Evolutionary conservation across 202 grass and related monocot genomes (phyloP).

Genomic region (Setaria viridis): DNA sequence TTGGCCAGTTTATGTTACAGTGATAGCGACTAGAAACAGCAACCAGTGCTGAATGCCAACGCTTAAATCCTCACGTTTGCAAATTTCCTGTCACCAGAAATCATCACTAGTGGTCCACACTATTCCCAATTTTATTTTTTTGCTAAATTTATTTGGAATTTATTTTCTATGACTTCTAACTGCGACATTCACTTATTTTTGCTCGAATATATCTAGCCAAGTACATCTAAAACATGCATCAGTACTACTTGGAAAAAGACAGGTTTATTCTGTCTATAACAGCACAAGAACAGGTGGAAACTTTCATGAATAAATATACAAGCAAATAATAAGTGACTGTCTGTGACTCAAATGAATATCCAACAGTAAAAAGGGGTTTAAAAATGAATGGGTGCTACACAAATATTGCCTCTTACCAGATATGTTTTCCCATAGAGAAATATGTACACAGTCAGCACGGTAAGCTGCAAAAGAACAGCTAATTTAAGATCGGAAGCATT

Average conservation of each 20-base stretch:
- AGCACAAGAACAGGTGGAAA: conserved; percentile 32
- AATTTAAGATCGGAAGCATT: conserved; percentile 34
- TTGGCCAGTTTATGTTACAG: background rate
- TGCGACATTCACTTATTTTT: too few species aligned
- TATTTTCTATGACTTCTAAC: background rate
- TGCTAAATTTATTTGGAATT: background rate
- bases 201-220: too few species aligned
- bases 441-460: conserved; percentile 89
- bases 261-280: background rate
- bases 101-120: background rate
- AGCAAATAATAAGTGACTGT: conserved; percentile 1
- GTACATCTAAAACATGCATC: background rate
- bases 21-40: background rate
- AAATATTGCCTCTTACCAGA: conserved; percentile 64
- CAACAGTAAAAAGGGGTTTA: background rate
- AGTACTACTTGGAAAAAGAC: background rate
- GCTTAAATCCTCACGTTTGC: background rate
- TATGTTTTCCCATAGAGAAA: conserved; percentile 94
- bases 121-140: background rate
- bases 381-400: conserved; percentile 19
- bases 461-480: conserved; percentile 68
- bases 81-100: background rate
- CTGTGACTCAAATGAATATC: conserved; percentile 7
- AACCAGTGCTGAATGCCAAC: background rate
- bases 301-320: background rate